Evolutionary conservation across 108 stramenopile genomes (phyloP).

Genomic region (Licmophora abbreviata): DNA sequence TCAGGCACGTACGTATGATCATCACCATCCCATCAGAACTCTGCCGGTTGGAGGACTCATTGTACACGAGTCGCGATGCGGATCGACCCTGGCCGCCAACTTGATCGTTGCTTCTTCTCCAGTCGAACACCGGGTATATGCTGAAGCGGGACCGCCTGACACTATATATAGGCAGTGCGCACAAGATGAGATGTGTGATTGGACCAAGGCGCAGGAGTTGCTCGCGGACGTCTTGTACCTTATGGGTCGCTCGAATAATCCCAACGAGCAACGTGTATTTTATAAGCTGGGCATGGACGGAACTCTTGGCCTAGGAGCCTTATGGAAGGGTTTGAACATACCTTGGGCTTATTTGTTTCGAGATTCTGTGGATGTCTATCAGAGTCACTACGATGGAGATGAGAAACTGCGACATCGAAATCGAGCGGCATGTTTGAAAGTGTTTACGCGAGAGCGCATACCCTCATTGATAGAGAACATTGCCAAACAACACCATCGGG

Average conservation of each 20-base stretch:
- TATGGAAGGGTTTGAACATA: conserved; percentile 72
- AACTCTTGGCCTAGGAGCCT: conserved; percentile 45
- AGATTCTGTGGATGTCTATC: conserved; percentile 90
- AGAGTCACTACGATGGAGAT: conserved; percentile 41
- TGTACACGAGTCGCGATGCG: conserved; percentile 93
- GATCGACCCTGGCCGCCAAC: conserved; percentile 91
- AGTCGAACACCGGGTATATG: conserved; percentile 66
- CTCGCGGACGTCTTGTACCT: conserved; percentile 60
- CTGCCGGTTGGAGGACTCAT: conserved; percentile 77
- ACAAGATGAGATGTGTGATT: too few relatives aligned
- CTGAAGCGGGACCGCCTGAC: too few relatives aligned
- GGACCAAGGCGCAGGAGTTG: too few relatives aligned
- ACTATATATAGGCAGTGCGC: too few relatives aligned
- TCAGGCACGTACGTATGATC: conserved; percentile 32
- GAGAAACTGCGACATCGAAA: too few relatives aligned
- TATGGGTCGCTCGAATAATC: conserved; percentile 76
- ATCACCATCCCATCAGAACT: conserved; percentile 4
- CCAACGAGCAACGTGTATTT: conserved; percentile 68
- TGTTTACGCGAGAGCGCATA: background rate
- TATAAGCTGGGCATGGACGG: conserved; percentile 93
- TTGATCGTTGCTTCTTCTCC: conserved; percentile 74
- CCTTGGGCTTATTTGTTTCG: conserved; percentile 94
- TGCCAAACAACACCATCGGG: background rate
- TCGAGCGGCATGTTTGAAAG: too few relatives aligned
- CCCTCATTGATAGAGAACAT: background rate